Base-by-base conservation (phyloP, 148 eudicot genomes). In the Vaccinium myrtillus region DNA sequence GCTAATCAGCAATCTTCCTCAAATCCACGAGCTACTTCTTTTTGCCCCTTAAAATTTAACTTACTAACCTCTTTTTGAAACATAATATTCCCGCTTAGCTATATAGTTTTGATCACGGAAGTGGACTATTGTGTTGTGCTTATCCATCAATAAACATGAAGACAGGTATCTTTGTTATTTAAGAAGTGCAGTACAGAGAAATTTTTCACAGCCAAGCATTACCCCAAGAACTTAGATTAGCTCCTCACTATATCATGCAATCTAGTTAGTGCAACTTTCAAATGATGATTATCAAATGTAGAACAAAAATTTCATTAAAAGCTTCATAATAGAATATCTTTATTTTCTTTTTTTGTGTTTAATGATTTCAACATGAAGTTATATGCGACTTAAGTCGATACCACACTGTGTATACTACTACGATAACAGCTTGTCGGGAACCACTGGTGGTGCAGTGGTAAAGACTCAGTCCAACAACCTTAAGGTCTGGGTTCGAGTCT, bases 31-130 rank as follows among this genome's bases (percentile, higher is more conserved):
- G 50, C 32, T 49, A 79, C 51, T 78, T 53, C 39, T 16, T 53
- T 77, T 55, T 21, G 12, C 30, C 46, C 43, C 48, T 55, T n/a
- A 19, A 58, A 79, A 18, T 79, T 32, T 36, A 43, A 43, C 46
- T 43, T 43, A 43, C 46, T 11, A 75, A 79, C 14, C 50, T 56
- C 69, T 55, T 8, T 59, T 36, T 56, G 67, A 79, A 32, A 79
- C 69, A 18, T 36, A 21, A 27, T 30, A 56, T 58, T 56, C 46
- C 18, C 7, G 11, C 39, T 78, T 78, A 6, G 43, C 25, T 55
- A 58, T 79, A 18, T 19, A 19, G 69, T 79, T 21, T 6, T 79
- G 82, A 79, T 79, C 18, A 79, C 30, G 65, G 51, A 2, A 78
- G 39, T 53, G 59, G 43, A 79, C 16, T 46, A 55, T 79, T 27